Evolutionary conservation across 768 basidiomycete species (phyloP).

Genomic region (Suillus weaverae): DNA sequence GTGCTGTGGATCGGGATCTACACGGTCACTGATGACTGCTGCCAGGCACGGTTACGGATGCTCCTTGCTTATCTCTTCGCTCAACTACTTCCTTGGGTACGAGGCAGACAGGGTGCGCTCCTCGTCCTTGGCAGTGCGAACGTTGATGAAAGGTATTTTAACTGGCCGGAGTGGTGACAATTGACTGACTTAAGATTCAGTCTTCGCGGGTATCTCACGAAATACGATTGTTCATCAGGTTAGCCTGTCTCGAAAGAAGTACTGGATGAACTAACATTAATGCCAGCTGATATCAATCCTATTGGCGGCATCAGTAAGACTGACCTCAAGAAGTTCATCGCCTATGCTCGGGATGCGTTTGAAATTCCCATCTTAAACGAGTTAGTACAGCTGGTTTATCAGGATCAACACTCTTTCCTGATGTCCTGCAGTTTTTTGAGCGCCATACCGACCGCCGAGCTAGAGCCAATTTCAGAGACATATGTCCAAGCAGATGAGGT

Average conservation of each 20-base stretch:
- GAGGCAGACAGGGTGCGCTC: conserved; percentile 80
- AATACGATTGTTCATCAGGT: conserved; percentile 96
- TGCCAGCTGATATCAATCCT: conserved; percentile 90
- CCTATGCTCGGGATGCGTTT: conserved; percentile 75
- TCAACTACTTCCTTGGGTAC: conserved; percentile 89
- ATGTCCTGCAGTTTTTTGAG: conserved; percentile 69
- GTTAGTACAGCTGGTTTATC: conserved; percentile 42
- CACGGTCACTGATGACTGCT: conserved; percentile 6
- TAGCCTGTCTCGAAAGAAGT: conserved; percentile 11
- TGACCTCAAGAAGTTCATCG: conserved; percentile 94
- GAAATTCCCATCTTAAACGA: conserved; percentile 80
- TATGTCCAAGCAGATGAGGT: conserved; percentile 98
- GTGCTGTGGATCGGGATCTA: conserved; percentile 1
- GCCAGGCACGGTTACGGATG: conserved; percentile 89
- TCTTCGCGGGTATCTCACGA: conserved; percentile 93
- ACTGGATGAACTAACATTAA: conserved; percentile 14
- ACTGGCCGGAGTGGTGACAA: not conserved
- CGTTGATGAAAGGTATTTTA: conserved; percentile 87
- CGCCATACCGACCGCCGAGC: conserved; percentile 92
- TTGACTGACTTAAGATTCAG: conserved; percentile 38
- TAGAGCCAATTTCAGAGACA: conserved; percentile 91
- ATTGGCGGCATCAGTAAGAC: conserved; percentile 98
- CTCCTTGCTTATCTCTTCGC: conserved; percentile 93
- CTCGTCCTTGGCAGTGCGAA: conserved; percentile 98
- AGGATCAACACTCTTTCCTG: conserved; percentile 5